Evolutionary conservation across 2,329 filamentous ascomycete species (phyloP), one percentile per base, ranked within the genome.

Genomic region (Cyphellophora europaea): DNA sequence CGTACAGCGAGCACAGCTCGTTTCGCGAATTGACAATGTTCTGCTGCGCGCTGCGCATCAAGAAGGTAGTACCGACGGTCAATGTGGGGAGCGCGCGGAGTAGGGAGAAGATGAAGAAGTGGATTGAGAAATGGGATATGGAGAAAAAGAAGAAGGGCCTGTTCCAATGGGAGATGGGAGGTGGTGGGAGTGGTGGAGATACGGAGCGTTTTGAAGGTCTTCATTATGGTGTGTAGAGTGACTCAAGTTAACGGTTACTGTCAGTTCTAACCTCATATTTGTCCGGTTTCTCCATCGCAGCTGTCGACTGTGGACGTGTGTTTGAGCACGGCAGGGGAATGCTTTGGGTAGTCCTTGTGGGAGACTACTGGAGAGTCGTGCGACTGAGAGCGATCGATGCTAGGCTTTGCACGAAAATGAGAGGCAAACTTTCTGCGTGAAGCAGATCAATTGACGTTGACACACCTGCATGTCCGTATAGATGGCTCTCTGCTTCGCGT

Each of bases 21-120:
- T 98, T 98, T 54, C 72, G 89, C 27, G 91, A 98, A 65, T 60
- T 98, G 53, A 89, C 86, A 1, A 80, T 96, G 72, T 98, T 98
- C 54, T 75, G 89, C 48, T 91, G 91, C 68, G 75, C 80, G 13
- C 56, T 98, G 56, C 67, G 83, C 37, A 93, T 98, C 45, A 87
- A 89, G 44, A 84, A 80, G 59, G 74, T 98, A 5, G 81, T 98
- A 11, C 91, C 91, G 0, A 98, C 91, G 0, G 91, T 98, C 3
- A 96, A 98, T 55, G 72, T 81, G n/a, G 77, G 75, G 1, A 77
- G 63, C 44, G 71, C 67, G 23, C 78, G 73, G 58, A 69, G 65
- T 25, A 65, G 77, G 40, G 77, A 80, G 53, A 68, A 63, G 53
- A 82, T 82, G 76, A 79, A 77, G 55, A 60, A 51, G 3, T 80